Evolutionary conservation across 2,329 filamentous ascomycete genomes (phyloP).

Genomic region (Amauroascus niger): DNA sequence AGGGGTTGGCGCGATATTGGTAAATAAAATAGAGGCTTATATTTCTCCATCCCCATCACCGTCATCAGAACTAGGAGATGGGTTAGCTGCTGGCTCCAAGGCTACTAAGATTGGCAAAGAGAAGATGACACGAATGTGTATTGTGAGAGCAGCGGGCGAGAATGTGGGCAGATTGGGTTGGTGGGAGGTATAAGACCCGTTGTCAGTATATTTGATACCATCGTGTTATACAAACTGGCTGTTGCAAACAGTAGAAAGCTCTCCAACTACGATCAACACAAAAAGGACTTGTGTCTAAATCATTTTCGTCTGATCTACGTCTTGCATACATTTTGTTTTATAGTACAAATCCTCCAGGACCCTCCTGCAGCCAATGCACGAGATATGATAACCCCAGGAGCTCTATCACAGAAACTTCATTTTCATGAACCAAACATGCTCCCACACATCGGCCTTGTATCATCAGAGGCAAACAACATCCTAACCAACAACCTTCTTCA

Average conservation of each 20-base stretch:
- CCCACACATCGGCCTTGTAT: background rate
- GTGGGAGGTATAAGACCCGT: constrained; percentile 50
- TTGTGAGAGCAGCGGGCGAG: constrained; percentile 74
- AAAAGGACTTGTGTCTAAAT: background rate
- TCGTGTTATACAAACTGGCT: background rate
- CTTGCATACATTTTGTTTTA: constrained; percentile 3
- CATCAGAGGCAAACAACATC: constrained; percentile 7
- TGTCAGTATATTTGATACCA: background rate
- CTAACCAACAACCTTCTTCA: constrained; percentile 59
- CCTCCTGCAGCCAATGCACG: constrained; percentile 1
- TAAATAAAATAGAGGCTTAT: constrained; percentile 44
- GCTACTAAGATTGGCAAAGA: constrained; percentile 11
- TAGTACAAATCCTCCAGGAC: no score
- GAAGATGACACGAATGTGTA: constrained; percentile 44
- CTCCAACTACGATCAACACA: background rate
- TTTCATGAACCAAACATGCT: background rate
- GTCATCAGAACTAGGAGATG: background rate
- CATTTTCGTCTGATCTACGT: background rate
- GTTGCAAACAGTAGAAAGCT: no score
- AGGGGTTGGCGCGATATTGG: constrained; percentile 62
- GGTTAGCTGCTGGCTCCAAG: background rate
- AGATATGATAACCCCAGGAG: background rate
- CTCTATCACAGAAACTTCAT: background rate
- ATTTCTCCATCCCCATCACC: background rate
- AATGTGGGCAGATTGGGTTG: constrained; percentile 65